Evolutionary conservation across 2,329 filamentous ascomycete species (phyloP), one percentile per base, ranked within the genome.

Genomic region (Colletotrichum salicis): DNA sequence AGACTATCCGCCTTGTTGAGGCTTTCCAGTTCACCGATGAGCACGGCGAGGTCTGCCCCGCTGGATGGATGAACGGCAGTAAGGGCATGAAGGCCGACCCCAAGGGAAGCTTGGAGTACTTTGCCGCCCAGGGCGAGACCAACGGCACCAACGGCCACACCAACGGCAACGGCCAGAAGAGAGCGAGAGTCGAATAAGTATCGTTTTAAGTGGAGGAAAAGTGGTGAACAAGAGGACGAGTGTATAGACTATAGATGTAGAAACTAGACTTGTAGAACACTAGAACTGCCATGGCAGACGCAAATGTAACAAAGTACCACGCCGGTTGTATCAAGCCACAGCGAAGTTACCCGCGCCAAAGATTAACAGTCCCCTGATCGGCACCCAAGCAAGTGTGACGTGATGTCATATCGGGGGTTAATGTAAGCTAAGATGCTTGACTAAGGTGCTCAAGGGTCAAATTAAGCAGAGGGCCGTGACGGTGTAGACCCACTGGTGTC

Each of bases 1-100:
- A 92, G 82, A 87, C 88, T 2, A 84, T 91, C 76, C 88, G 90
- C 48, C 91, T 92, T 1, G 88, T 91, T 70, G 87, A 92, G 75
- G 92, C 92, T 6, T 95, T 95, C 81, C 93, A 95, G 82, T 94
- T 96, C 85, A 93, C 93, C 13, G 93, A 95, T 76, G 93, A 94
- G 76, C 94, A 93, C 86, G 95, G 94, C 82, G 91, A 94, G 79
- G 88, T 94, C 67, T 95, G 85, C 81, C 85, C 85, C 56, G 85
- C 85, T 65, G 85, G 85, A 76, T 87, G 85, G 85, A 82, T 83
- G 71, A 79, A 82, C 71, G 85, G 85, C 62, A 79, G 78, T 77
- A 83, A 86, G 80, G 82, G 81, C 64, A 86, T 87, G 80, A 87
- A 87, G 84, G 83, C 85, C 69, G 85, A 86, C 71, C 85, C 85